Percentiles rank a stretch among this genome's conserved stretches.
These are phyloP conservation scores for Petunia axillaris DNA, from an alignment of 257 asterid genomes.

Conservation along the genomic window DNA sequence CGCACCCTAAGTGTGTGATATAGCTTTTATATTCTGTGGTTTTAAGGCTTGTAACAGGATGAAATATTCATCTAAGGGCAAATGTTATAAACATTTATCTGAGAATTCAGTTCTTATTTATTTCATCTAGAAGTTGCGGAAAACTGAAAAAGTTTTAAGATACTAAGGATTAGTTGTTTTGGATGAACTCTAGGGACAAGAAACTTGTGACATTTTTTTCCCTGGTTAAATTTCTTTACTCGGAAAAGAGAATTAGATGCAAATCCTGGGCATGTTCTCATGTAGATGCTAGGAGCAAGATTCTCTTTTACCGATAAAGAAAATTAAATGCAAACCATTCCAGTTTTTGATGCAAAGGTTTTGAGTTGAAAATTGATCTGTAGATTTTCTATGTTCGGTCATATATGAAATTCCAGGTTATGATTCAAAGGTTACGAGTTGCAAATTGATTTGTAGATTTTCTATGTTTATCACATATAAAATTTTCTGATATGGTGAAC, in stretches of 20 bases:
- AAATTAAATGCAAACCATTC: not conserved
- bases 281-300: not conserved
- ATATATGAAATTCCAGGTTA: not conserved
- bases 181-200: not conserved
- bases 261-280: not conserved
- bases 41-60: not conserved
- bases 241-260: not conserved
- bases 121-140: not conserved
- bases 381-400: not conserved
- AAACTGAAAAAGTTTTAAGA: conserved; percentile 1
- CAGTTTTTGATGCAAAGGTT: not conserved
- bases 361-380: not conserved
- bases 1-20: no score
- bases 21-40: not conserved
- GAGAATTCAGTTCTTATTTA: not conserved
- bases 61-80: not conserved
- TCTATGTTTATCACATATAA: not conserved
- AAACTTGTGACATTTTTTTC: not conserved
- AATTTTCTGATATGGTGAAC: not conserved
- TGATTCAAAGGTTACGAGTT: not conserved
- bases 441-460: conserved; percentile 5
- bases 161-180: not conserved
- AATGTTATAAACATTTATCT: not conserved
- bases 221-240: not conserved
- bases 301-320: not conserved